Evolutionary conservation across 2,329 filamentous ascomycete species (phyloP).

Genomic region (Talaromyces piceae): DNA sequence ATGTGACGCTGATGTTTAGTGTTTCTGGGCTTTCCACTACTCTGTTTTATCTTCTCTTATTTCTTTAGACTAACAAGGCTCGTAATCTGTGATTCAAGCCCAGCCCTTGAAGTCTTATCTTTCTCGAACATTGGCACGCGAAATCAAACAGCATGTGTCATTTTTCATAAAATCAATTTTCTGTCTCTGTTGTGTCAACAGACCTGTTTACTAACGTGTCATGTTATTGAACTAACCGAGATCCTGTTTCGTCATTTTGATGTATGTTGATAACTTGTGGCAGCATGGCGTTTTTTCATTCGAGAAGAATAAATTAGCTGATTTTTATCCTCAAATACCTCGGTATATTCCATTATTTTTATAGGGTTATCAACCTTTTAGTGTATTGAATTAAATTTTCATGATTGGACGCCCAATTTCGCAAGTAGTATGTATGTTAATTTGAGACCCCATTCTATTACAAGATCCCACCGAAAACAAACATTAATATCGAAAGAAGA

Average conservation of each 20-base stretch:
- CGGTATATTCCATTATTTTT: not conserved
- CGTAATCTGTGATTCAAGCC: too few species aligned
- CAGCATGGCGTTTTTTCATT: not conserved
- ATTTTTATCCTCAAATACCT: not conserved
- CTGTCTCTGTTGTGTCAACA: not conserved
- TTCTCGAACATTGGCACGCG: not conserved
- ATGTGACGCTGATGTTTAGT: not conserved
- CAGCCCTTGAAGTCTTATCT: not conserved
- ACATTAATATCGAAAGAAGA: too few species aligned
- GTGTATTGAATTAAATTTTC: too few species aligned
- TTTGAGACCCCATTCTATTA: too few species aligned
- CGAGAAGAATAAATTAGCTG: not conserved
- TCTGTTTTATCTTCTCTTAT: not conserved
- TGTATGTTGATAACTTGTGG: not conserved
- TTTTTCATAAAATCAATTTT: not conserved
- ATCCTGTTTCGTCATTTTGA: not conserved
- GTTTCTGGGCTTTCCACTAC: too few species aligned
- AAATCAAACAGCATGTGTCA: not conserved
- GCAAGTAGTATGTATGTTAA: too few species aligned
- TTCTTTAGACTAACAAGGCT: too few species aligned
- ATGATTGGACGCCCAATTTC: too few species aligned
- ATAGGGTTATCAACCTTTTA: too few species aligned
- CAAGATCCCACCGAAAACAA: too few species aligned
- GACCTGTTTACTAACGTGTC: not conserved
- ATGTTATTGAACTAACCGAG: not conserved